These are phyloP conservation scores for Syzygium oleosum DNA, from an alignment of 345 rosid genomes.

Conservation along the genomic window DNA sequence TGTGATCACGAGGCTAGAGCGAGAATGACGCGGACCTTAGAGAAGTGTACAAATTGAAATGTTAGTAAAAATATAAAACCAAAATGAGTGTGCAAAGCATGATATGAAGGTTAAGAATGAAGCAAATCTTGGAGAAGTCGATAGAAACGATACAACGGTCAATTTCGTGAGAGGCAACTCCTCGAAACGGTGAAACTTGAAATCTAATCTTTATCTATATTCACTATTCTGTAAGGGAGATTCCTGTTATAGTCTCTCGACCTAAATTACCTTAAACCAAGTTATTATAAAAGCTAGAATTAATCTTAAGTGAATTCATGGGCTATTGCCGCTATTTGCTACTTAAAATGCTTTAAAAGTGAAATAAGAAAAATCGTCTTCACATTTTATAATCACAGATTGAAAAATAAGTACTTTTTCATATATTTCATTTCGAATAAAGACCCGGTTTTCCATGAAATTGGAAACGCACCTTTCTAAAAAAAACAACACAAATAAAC, in stretches of 20 bases:
- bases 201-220: neutral
- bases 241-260: fast-evolving
- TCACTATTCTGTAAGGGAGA: neutral
- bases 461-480: fast-evolving
- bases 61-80: too few species aligned
- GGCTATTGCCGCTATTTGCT: neutral
- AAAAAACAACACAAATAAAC: neutral
- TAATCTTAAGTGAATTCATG: neutral
- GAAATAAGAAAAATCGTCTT: neutral
- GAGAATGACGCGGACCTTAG: too few species aligned
- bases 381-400: neutral
- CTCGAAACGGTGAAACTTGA: neutral
- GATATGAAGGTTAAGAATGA: too few species aligned
- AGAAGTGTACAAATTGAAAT: too few species aligned
- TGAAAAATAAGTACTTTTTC: neutral
- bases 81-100: too few species aligned
- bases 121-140: too few species aligned
- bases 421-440: fast-evolving
- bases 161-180: neutral
- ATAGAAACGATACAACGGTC: fast-evolving
- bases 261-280: neutral
- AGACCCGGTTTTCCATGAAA: neutral
- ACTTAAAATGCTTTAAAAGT: neutral
- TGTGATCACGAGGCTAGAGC: too few species aligned
- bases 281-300: fast-evolving